Percentiles rank a stretch among this genome's conserved stretches.
phyloP scores from a whole-genome alignment of 768 basidiomycete genomes.

The Gautieria morchelliformis region DNA sequence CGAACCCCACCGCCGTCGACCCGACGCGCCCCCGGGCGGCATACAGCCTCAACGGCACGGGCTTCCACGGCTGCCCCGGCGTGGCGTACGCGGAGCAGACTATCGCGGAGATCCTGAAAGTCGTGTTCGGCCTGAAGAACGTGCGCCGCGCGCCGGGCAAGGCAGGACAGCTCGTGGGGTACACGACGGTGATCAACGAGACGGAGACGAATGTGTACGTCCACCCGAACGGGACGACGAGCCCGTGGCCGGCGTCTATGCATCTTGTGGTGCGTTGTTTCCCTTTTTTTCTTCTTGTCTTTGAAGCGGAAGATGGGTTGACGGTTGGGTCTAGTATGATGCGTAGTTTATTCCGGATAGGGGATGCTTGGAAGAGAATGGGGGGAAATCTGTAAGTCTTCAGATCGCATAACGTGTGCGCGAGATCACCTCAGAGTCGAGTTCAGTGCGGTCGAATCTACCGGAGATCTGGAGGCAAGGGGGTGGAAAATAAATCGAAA shows the following conservation, averaged over 20 bases:
- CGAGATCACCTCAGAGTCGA: no score
- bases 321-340: no score
- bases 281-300: no score
- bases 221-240: conserved; percentile 25
- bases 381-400: no score
- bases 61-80: conserved; percentile 35
- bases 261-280: conserved; percentile 11
- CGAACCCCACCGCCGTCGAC: conserved; percentile 30
- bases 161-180: conserved; percentile 29
- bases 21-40: conserved; percentile 26
- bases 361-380: no score
- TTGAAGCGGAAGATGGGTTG: no score
- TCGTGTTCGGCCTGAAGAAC: conserved; percentile 35
- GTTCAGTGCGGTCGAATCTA: no score
- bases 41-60: conserved; percentile 26
- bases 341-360: no score
- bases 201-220: conserved; percentile 16
- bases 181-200: conserved; percentile 27
- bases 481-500: no score
- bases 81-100: conserved; percentile 19
- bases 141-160: conserved; percentile 37
- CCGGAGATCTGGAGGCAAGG: no score
- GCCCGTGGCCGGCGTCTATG: conserved; percentile 31
- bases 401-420: no score
- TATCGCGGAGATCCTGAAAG: conserved; percentile 35